Evolutionary conservation across 257 asterid species (phyloP), one percentile per base, ranked within the genome.

Genomic region (Cordia subcordata): DNA sequence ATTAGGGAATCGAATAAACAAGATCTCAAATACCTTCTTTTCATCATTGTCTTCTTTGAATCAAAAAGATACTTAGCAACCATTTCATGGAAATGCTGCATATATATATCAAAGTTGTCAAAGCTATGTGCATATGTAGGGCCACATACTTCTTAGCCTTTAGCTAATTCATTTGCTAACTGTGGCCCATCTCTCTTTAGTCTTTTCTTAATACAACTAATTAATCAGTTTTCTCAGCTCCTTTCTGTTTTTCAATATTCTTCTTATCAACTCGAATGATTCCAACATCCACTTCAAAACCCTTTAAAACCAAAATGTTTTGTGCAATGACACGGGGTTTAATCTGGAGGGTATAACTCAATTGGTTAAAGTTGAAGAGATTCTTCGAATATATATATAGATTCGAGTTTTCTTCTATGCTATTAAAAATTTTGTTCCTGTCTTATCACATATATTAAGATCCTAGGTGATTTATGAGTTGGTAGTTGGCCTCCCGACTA

Each of bases 21-120:
- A 60, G 62, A 55, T 68, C 61, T 51, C 49, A 23, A 49, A 55
- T 58, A 39, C 61, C 60, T 50, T 53, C 74, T 59, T 72, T 66
- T 63, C 64, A 73, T 81, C 51, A 78, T n/a, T 78, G 15, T 46
- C 67, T 49, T 53, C 20, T 35, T 64, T 64, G 81, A 79, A 72
- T 73, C 27, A 56, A 54, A 70, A 60, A 50, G 35, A 44, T 50
- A 20, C 45, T 53, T 32, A 50, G 58, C 63, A 38, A 59, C 72
- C 47, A 61, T 66, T 72, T 63, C 71, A 69, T 64, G 64, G 50
- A 58, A 65, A 64, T 69, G 67, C 27, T 65, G 63, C 73, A 64
- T n/a, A n/a, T n/a, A n/a, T n/a, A n/a, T n/a, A n/a, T 73, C 72
- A 75, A 78, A 57, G 55, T 71, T 64, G 71, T 70, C 69, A 76